Evolutionary conservation across 176 grass and related monocot genomes (phyloP), one percentile per base, ranked within the genome.

Genomic region (Zea luxurians): DNA sequence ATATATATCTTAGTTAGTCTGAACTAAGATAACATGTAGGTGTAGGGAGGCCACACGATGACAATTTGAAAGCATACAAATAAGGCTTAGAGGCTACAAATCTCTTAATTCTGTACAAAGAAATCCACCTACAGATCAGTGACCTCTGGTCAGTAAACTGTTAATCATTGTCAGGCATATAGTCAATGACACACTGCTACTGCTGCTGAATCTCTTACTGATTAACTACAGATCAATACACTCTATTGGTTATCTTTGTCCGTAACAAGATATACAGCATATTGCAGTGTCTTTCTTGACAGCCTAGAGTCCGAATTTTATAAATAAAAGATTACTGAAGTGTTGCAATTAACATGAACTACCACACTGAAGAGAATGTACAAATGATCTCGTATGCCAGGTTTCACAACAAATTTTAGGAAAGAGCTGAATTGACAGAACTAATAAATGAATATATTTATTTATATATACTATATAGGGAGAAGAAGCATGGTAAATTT

Each of bases 1-100:
- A 75, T 13, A 50, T 18, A 50, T 41, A 64, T 47, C 42, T 76
- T 66, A 66, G 52, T 48, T 75, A 64, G 42, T 76, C 10, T 37
- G 63, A 50, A 71, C 7, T 59, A 10, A 62, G 4, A 75, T 68
- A 54, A 38, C 27, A 83, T 76, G 43, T 47, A 18, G 4, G 57
- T 3, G 49, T 44, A 58, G 1, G 7, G 55, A 57, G 8, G 35
- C 17, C 21, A 66, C 68, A 20, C 4, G 40, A 10, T 48, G 60
- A 73, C 2, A 79, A 20, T 34, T 58, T 78, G 11, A 5, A 45
- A 64, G 27, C 73, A 79, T 55, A 37, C 4, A 66, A 78, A 35
- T 16, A 78, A 53, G 3, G 9, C 13, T 37, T 76, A 54, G 10
- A 37, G 3, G 68, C 7, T 16, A 46, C 70, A 68, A 45, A 57